Evolutionary conservation across 2,329 filamentous ascomycete genomes (phyloP).

Genomic region (Lachnellula subtilissima): DNA sequence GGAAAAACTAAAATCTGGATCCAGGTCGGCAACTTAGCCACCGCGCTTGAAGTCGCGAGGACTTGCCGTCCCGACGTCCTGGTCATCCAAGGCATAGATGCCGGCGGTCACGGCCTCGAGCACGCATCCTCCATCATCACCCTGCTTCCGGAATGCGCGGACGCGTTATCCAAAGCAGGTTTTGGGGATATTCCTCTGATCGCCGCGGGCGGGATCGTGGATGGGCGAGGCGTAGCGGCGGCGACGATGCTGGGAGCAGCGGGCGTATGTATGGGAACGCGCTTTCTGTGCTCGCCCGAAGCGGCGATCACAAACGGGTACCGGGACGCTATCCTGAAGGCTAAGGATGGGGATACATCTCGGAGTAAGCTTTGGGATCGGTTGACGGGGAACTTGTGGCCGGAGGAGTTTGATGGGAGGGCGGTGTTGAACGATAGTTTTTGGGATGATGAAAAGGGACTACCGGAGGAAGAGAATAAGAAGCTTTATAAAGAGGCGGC

Average conservation of each 20-base stretch:
- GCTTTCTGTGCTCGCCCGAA: slow-evolving; percentile 44
- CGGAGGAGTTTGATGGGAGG: slow-evolving; percentile 51
- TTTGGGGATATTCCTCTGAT: slow-evolving; percentile 27
- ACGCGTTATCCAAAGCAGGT: slow-evolving; percentile 23
- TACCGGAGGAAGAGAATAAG: slow-evolving; percentile 37
- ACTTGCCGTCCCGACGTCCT: slow-evolving; percentile 30
- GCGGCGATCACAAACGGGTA: slow-evolving; percentile 44
- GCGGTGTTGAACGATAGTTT: slow-evolving; percentile 53
- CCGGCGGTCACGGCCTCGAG: slow-evolving; percentile 35
- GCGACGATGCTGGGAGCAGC: slow-evolving; percentile 32
- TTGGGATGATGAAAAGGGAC: slow-evolving; percentile 35
- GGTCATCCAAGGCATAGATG: slow-evolving; percentile 35
- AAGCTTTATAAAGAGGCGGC: slow-evolving; percentile 40
- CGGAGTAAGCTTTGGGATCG: slow-evolving; percentile 47
- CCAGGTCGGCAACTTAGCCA: slow-evolving; percentile 31
- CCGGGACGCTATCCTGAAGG: slow-evolving; percentile 39
- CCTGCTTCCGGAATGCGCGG: slow-evolving; percentile 33
- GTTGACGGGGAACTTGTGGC: slow-evolving; percentile 50
- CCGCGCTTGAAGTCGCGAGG: slow-evolving; percentile 25
- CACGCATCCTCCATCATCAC: slow-evolving; percentile 31
- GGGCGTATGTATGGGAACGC: slow-evolving; percentile 46
- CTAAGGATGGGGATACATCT: slow-evolving; percentile 46
- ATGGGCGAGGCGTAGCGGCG: slow-evolving; percentile 34
- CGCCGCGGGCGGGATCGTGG: slow-evolving; percentile 35
- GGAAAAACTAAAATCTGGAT: slow-evolving; percentile 32